Evolutionary conservation across 2,329 filamentous ascomycete genomes (phyloP).

Genomic region (Fusarium pseudonygamai): DNA sequence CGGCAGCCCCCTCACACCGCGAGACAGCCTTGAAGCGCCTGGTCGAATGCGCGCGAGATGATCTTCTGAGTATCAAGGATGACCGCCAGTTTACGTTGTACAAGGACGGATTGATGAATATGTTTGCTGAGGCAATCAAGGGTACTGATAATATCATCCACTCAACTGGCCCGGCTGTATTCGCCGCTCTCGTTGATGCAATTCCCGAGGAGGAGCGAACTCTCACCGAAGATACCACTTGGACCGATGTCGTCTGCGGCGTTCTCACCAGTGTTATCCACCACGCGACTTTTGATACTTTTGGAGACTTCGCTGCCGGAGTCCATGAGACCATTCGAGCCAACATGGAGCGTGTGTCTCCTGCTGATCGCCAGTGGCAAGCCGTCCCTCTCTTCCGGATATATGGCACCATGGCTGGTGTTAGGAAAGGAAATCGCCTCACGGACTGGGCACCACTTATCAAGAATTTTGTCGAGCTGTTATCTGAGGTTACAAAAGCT

Average conservation of each 20-base stretch:
- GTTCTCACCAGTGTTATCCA: constrained; percentile 85
- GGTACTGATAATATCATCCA: constrained; percentile 68
- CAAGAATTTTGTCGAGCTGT: constrained; percentile 61
- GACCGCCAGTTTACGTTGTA: constrained; percentile 73
- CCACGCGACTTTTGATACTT: constrained; percentile 78
- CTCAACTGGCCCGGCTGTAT: constrained; percentile 65
- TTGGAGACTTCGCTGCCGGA: constrained; percentile 72
- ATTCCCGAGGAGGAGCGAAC: constrained; percentile 62
- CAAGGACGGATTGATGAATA: constrained; percentile 87
- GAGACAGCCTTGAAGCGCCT: constrained; percentile 77
- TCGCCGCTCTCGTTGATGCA: constrained; percentile 60
- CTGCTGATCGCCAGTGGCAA: constrained; percentile 44
- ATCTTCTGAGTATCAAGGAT: constrained; percentile 66
- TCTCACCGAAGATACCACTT: constrained; percentile 58
- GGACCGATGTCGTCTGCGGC: constrained; percentile 76
- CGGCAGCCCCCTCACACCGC: constrained; percentile 79
- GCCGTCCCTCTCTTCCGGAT: constrained; percentile 64
- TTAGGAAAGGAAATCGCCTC: constrained; percentile 82
- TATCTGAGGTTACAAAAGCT: constrained; percentile 58
- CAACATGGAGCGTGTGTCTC: constrained; percentile 47
- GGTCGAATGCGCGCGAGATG: constrained; percentile 75
- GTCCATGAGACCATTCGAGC: constrained; percentile 62
- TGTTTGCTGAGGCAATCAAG: constrained; percentile 86
- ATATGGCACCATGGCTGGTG: constrained; percentile 76
- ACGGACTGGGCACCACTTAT: constrained; percentile 75